Evolutionary conservation across 495 filamentous ascomycete species (phyloP).

Genomic region (Immersiella caudata): DNA sequence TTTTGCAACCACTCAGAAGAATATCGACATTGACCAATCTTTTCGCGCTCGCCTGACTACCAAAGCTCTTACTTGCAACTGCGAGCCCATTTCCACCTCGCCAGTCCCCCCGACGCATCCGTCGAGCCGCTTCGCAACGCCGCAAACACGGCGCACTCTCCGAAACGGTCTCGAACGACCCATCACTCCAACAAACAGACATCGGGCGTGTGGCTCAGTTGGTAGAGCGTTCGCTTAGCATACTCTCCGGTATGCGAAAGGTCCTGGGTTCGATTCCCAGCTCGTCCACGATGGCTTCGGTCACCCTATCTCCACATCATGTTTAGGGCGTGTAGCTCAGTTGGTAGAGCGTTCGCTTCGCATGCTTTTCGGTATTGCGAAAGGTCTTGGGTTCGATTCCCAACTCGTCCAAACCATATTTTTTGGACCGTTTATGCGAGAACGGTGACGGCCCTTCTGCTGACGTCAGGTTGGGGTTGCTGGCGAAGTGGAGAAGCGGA

Average conservation of each 20-base stretch:
- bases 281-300: not conserved
- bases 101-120: not conserved
- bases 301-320: not conserved
- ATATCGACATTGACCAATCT: too few species aligned
- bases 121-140: not conserved
- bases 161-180: not conserved
- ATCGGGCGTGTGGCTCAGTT: slow-evolving; percentile 1
- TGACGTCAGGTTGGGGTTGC: too few species aligned
- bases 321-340: slow-evolving; percentile 1
- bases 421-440: not conserved
- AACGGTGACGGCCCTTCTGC: too few species aligned
- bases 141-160: not conserved
- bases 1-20: too few species aligned
- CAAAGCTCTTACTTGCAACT: too few species aligned
- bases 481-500: too few species aligned
- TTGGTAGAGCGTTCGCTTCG: slow-evolving; percentile 1
- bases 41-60: too few species aligned
- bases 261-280: slow-evolving; percentile 1
- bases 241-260: not conserved
- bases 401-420: not conserved
- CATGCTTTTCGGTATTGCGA: not conserved
- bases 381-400: slow-evolving; percentile 1
- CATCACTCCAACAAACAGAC: not conserved
- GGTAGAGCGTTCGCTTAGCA: slow-evolving; percentile 1
- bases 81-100: not conserved